Evolutionary conservation across 345 rosid species (phyloP).

Genomic region (Crucihimalaya himalaica): DNA sequence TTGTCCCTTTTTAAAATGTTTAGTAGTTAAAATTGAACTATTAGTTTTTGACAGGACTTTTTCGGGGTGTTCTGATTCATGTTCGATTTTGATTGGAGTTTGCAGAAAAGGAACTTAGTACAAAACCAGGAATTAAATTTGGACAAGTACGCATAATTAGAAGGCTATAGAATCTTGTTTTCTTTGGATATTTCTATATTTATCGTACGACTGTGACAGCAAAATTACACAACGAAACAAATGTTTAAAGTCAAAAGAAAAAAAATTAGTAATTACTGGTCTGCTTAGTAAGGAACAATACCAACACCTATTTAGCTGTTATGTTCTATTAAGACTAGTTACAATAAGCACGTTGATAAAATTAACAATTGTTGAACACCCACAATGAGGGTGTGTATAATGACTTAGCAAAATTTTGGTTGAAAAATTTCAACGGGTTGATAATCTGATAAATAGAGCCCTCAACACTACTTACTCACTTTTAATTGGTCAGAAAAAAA

Average conservation of each 20-base stretch:
- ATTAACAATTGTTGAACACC: no score
- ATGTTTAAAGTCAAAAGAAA: neutral
- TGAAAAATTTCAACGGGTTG: no score
- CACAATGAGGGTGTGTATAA: no score
- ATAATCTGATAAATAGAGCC: no score
- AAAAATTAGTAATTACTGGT: constrained; percentile 14
- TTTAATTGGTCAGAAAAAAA: no score
- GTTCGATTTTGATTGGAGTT: constrained; percentile 1
- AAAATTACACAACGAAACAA: neutral
- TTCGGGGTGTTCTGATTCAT: no score
- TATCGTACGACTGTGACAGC: constrained; percentile 8
- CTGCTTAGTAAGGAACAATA: constrained; percentile 2
- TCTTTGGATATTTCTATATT: constrained; percentile 2
- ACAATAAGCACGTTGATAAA: no score
- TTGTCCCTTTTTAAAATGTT: no score
- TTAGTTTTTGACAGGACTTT: no score
- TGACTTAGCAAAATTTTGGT: no score
- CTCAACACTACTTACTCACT: no score
- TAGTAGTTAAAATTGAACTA: no score
- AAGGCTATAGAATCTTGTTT: constrained; percentile 1
- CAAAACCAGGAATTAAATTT: neutral
- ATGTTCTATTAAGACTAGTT: constrained; percentile 2
- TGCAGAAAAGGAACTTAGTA: neutral
- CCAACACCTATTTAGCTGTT: constrained; percentile 29
- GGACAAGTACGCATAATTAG: constrained; percentile 3